Evolutionary conservation across 345 rosid genomes (phyloP), one percentile per base, ranked within the genome.

Genomic region (Pugionium dolabratum): DNA sequence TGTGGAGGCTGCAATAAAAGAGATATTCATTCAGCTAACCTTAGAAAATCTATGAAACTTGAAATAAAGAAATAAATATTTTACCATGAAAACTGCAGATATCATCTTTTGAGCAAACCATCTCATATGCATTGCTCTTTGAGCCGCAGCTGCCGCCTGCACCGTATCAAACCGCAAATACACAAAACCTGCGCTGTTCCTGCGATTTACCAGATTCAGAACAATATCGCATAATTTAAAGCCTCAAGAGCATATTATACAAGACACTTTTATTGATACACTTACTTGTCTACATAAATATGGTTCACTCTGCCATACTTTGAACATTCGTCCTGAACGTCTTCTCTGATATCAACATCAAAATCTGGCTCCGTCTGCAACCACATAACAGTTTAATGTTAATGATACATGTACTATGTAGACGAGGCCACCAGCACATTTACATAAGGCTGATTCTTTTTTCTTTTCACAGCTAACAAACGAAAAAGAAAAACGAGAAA

Each of bases 21-120:
- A 10, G 28, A 36, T 26, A 41, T 4, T 67, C 53, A 59, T 26
- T 73, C 48, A 46, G 30, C 43, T 45, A 68, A 42, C 11, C 54
- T 11, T 27, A 9, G 2, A 18, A 33, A 40, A 68, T 52, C 42
- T 35, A 58, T 26, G 53, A 47, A n/a, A 32, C 27, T 9, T 9
- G 30, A 48, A 47, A 48, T 1, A 70, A 9, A 53, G 53, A 49
- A n/a, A 63, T 9, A 47, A 9, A 35, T 11, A 28, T 50, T 43
- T 73, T 87, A 92, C 98, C 96, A 89, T 80, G 78, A 71, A 92
- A 55, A 76, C 72, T 40, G 98, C 98, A 30, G 90, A 79, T 69
- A 92, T 89, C 72, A 84, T 77, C 78, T 89, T 68, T 31, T 89
- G 83, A 1, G 98, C 98, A 80, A 92, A 92, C 98, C 98, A 92